Evolutionary conservation across 352 stramenopile species (phyloP).

Genomic region (Elongisporangium anandrum): DNA sequence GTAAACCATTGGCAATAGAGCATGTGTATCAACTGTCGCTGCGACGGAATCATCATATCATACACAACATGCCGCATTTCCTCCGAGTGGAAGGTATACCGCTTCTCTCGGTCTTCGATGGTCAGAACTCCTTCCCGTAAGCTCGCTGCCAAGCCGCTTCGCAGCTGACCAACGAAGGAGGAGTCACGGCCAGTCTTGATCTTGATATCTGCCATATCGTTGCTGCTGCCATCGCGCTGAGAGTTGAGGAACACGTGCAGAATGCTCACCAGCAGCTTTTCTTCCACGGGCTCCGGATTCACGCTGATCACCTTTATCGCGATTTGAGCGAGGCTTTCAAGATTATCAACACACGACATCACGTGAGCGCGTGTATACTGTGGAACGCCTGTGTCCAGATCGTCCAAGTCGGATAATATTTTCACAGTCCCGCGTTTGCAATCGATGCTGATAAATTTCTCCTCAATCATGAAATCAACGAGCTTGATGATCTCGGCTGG

Average conservation of each 20-base stretch:
- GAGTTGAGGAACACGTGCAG: conserved; percentile 40
- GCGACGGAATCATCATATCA: background rate
- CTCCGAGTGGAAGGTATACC: background rate
- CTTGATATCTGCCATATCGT: conserved; percentile 20
- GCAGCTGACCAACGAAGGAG: conserved; percentile 36
- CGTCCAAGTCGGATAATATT: conserved; percentile 68
- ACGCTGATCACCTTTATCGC: conserved; percentile 67
- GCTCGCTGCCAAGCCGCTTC: conserved; percentile 39
- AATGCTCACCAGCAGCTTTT: conserved; percentile 51
- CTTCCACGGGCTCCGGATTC: conserved; percentile 53
- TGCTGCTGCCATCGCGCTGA: conserved; percentile 16
- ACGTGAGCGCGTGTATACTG: conserved; percentile 68
- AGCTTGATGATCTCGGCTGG: conserved; percentile 63
- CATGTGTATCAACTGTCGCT: background rate
- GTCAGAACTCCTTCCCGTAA: conserved; percentile 16
- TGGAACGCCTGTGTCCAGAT: conserved; percentile 68
- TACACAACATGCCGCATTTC: background rate
- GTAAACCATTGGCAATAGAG: background rate
- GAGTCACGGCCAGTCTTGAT: conserved; percentile 21
- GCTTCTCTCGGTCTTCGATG: background rate
- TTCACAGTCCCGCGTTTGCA: conserved; percentile 33
- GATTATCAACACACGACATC: conserved; percentile 57
- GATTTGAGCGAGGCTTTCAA: conserved; percentile 52
- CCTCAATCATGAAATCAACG: conserved; percentile 62
- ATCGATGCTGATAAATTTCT: conserved; percentile 59